Percentiles rank a stretch among this genome's conserved stretches.
Conservation (phyloP, 371 early-diverging fungal genomes). For the Dichotomocladium elegans region DNA sequence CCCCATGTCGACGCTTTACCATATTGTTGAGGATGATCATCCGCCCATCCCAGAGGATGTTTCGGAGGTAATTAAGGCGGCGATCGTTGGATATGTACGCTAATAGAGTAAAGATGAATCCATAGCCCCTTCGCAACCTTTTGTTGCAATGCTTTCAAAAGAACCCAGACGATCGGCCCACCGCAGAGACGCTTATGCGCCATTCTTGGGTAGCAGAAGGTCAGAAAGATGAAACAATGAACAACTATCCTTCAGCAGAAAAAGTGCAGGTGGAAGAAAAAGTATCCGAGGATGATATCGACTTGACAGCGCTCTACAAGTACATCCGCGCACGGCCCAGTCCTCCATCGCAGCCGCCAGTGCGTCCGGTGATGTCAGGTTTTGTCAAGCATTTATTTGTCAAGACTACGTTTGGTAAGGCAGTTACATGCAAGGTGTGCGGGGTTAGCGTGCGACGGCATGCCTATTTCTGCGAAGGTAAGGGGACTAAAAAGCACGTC, state of each 20-base stretch:
- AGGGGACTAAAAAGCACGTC: neutral
- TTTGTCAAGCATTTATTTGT: slow-evolving; percentile 19
- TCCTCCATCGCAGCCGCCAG: slow-evolving; percentile 4
- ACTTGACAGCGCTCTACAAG: slow-evolving; percentile 7
- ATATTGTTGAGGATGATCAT: slow-evolving; percentile 82
- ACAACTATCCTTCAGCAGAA: neutral
- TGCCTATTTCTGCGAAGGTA: slow-evolving; percentile 18
- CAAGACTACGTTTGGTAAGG: slow-evolving; percentile 22
- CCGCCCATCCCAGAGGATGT: slow-evolving; percentile 78
- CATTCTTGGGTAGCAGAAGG: slow-evolving; percentile 68
- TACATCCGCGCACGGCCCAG: slow-evolving; percentile 1
- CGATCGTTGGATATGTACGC: neutral
- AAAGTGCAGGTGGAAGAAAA: neutral
- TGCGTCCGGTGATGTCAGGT: no score
- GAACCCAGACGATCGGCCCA: slow-evolving; percentile 61
- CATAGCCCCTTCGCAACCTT: slow-evolving; percentile 63
- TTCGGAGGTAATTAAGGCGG: slow-evolving; percentile 56
- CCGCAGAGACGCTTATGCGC: slow-evolving; percentile 56
- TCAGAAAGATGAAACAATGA: no score
- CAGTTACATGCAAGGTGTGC: slow-evolving; percentile 26
- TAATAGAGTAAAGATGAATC: neutral
- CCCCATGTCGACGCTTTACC: slow-evolving; percentile 83
- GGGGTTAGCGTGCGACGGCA: slow-evolving; percentile 14
- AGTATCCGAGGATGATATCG: slow-evolving; percentile 9
- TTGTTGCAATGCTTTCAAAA: slow-evolving; percentile 74